phyloP scores from a whole-genome alignment of 2,329 filamentous ascomycete species.

The Fusarium decemcellulare region DNA sequence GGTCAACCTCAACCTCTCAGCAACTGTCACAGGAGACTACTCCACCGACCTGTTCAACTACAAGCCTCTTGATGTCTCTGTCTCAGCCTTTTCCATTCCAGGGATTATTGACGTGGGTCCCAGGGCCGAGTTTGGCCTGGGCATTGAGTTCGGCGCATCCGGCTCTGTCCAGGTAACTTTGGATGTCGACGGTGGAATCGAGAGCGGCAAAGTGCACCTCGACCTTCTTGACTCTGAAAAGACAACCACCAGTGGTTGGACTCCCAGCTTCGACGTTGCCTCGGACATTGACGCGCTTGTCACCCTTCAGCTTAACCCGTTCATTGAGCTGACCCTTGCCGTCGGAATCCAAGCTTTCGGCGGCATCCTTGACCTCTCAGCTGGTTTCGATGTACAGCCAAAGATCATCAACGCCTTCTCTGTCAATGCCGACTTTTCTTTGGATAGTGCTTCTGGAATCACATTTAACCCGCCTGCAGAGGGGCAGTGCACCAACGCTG shows the following conservation, averaged over 20 bases:
- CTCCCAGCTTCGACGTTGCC: not conserved
- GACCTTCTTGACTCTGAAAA: slow-evolving; percentile 3
- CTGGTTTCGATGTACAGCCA: not conserved
- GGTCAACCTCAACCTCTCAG: slow-evolving; percentile 6
- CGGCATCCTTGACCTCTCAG: not conserved
- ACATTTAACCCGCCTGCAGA: not conserved
- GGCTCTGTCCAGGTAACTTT: not conserved
- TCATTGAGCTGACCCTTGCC: not conserved
- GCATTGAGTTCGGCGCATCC: slow-evolving; percentile 1
- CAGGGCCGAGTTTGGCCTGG: not conserved
- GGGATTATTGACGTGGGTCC: slow-evolving; percentile 10
- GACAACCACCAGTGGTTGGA: slow-evolving; percentile 3
- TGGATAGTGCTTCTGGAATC: not conserved
- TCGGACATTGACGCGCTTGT: not conserved
- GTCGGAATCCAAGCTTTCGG: slow-evolving; percentile 4
- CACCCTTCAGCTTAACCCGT: slow-evolving; percentile 7
- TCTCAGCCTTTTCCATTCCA: slow-evolving; percentile 5
- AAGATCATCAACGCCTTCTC: not conserved
- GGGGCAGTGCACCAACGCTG: not conserved
- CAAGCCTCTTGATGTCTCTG: not conserved
- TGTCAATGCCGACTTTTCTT: not conserved
- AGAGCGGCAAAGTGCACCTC: not conserved
- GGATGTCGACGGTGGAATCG: not conserved
- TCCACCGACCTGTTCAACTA: slow-evolving; percentile 4
- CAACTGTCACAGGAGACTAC: not conserved